Evolutionary conservation across 2,329 filamentous ascomycete species (phyloP).

Genomic region (Exserohilum rostratum): DNA sequence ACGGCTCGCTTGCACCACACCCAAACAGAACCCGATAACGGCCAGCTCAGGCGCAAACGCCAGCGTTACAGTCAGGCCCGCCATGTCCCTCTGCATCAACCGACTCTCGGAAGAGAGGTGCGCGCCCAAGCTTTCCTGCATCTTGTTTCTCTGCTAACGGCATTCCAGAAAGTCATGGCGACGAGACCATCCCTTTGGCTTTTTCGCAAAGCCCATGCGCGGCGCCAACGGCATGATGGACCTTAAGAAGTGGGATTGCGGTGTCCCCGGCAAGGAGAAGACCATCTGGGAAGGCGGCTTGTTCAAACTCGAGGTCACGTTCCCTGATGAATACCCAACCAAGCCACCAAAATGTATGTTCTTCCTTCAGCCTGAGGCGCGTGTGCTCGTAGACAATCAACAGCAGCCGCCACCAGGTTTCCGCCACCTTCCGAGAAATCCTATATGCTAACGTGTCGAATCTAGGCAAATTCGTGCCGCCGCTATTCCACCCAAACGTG

Average conservation of each 20-base stretch:
- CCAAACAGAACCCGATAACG: not conserved
- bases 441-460: not conserved
- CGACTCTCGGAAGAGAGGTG: conserved; percentile 57
- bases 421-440: not conserved
- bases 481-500: conserved; percentile 97
- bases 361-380: not conserved
- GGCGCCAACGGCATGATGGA: conserved; percentile 82
- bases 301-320: conserved; percentile 91
- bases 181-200: conserved; percentile 95
- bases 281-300: conserved; percentile 98
- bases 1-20: not conserved
- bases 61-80: conserved; percentile 15
- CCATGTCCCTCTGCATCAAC: conserved; percentile 87
- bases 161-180: conserved; percentile 87
- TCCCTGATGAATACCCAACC: conserved; percentile 97
- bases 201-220: conserved; percentile 88
- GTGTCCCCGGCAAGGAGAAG: conserved; percentile 93
- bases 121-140: not conserved
- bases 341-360: conserved; percentile 96
- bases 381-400: too few relatives aligned
- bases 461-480: conserved; percentile 91
- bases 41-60: conserved; percentile 13
- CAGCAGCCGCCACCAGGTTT: not conserved
- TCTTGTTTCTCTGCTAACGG: not conserved
- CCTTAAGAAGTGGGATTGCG: conserved; percentile 95